Base-by-base conservation (phyloP, 1,284 basidiomycete genomes). In the Pseudozyma thailandica region DNA sequence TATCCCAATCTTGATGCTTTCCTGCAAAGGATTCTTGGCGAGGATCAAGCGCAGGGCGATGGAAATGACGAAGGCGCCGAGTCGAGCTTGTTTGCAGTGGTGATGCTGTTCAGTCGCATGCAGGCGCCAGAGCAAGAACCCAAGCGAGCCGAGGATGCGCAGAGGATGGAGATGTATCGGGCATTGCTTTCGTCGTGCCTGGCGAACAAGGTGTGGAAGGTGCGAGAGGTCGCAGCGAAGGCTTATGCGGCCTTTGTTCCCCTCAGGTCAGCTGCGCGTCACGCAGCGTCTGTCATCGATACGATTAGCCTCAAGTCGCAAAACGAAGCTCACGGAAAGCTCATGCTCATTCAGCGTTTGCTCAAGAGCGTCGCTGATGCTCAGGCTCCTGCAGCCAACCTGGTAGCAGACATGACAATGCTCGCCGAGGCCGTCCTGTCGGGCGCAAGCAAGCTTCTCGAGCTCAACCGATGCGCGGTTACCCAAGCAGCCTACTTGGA, bases 101-200 rank as follows among this genome's bases (percentile, higher is more conserved):
- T 80, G 21, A 68, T 80, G 54, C 65, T 81, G 3, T 63, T 81
- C 43, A 72, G 68, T n/a, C 56, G 62, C 3, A 50, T 75, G 63
- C 76, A 74, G 47, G 66, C 66, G 13, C 70, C 61, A 0, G 63
- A 70, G 31, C 41, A 52, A 16, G 54, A 61, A 38, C 54, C 57
- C 8, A 50, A 46, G 26, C 39, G 48, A n/a, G 21, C 16, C 3
- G 59, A 51, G 0, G 61, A 68, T 23, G 59, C 50, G 25, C 26
- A 41, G 13, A 49, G 52, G 31, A 52, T 58, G 48, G 47, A 53
- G 6, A 31, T 8, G 1, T 51, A 72, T n/a, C 50, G 54, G 12
- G 43, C 50, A 13, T 28, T 68, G n/a, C 45, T 78, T 2, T 60
- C 54, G 18, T 50, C 26, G 7, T 81, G 77, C 48, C 49, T 66